These are phyloP conservation scores for Starmerella gropengiesseri DNA, from an alignment of 805 yeast species.

Conservation along the genomic window DNA sequence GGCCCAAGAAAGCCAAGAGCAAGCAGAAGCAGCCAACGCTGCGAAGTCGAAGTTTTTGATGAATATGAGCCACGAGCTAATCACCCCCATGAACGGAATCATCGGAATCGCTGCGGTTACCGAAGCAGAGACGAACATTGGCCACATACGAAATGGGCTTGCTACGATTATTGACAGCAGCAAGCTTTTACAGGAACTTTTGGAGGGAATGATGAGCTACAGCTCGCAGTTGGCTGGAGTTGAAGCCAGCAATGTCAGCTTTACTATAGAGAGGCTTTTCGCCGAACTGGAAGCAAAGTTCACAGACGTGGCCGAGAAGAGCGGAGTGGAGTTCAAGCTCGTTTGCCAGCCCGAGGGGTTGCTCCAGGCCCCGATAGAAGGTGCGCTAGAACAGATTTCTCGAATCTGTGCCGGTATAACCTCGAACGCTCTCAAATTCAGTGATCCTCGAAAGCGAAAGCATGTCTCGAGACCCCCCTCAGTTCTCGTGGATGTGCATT, in stretches of 20 bases:
- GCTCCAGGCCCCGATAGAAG: slow-evolving; percentile 49
- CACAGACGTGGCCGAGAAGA: slow-evolving; percentile 42
- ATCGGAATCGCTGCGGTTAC: slow-evolving; percentile 93
- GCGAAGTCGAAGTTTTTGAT: slow-evolving; percentile 91
- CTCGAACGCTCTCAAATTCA: slow-evolving; percentile 81
- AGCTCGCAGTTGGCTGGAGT: slow-evolving; percentile 77
- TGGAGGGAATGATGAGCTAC: slow-evolving; percentile 81
- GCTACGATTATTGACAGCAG: slow-evolving; percentile 81
- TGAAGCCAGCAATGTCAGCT: slow-evolving; percentile 72
- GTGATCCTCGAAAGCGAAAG: slow-evolving; percentile 42
- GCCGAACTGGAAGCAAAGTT: slow-evolving; percentile 74
- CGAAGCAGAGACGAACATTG: slow-evolving; percentile 64
- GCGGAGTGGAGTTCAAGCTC: slow-evolving; percentile 53
- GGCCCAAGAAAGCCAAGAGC: slow-evolving; percentile 43
- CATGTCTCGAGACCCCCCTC: slow-evolving; percentile 12
- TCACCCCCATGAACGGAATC: slow-evolving; percentile 93
- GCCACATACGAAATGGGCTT: slow-evolving; percentile 57
- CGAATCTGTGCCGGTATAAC: slow-evolving; percentile 86
- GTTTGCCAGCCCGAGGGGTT: slow-evolving; percentile 39
- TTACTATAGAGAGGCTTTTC: slow-evolving; percentile 63
- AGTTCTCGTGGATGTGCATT: slow-evolving; percentile 13
- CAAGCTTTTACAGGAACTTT: slow-evolving; percentile 71
- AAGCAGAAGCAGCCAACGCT: slow-evolving; percentile 66
- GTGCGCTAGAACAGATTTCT: slow-evolving; percentile 78
- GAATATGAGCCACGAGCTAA: slow-evolving; percentile 83